Base-by-base conservation (phyloP, 371 early-diverging fungal genomes). In the Chytridiales sp. region DNA sequence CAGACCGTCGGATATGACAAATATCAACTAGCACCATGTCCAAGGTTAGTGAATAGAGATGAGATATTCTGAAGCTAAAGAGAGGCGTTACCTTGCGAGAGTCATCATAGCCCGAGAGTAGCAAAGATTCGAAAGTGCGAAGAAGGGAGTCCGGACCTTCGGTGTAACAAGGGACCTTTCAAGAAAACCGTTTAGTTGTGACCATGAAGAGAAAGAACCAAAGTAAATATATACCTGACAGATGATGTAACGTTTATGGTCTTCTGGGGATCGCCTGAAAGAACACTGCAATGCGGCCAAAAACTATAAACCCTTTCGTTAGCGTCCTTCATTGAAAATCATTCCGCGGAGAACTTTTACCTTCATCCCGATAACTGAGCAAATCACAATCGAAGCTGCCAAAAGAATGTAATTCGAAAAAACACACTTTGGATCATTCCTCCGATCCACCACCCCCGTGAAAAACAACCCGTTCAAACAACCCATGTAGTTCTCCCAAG, bases 111-210 rank as follows among this genome's bases (percentile, higher is more conserved):
- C 84, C 82, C 62, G 94, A 85, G 4, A 81, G 76, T 11, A 95
- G 87, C 32, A 99, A 73, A n/a, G 98, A 96, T 64, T 99, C 94
- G 48, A 99, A 84, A 0, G 99, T 99, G 57, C 85, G 77, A 48
- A 83, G 82, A n/a, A 99, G 78, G 2, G 95, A 94, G 29, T 92
- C 94, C 66, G 89, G 89, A 49, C 89, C 95, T 73, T 99, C 99
- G 1, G 97, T 95, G 76, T 98, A 99, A 77, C 97, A 97, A 13
- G 99, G 96, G 21, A 87, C 72, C 66, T 53, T 4, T 42, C 52
- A 22, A 38, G 31, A 1, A 75, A 66, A 36, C 32, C 13, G 32
- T 15, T 8, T 13, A 21, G 8, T 49, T 13, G 15, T 30, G 32
- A 30, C 22, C n/a, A n/a, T n/a, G n/a, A n/a, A n/a, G n/a, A n/a